Percentiles rank a stretch among this genome's conserved stretches.
Evolutionary conservation across 2,329 filamentous ascomycete genomes (phyloP).

Genomic region (Aspergillus fumigatus): DNA sequence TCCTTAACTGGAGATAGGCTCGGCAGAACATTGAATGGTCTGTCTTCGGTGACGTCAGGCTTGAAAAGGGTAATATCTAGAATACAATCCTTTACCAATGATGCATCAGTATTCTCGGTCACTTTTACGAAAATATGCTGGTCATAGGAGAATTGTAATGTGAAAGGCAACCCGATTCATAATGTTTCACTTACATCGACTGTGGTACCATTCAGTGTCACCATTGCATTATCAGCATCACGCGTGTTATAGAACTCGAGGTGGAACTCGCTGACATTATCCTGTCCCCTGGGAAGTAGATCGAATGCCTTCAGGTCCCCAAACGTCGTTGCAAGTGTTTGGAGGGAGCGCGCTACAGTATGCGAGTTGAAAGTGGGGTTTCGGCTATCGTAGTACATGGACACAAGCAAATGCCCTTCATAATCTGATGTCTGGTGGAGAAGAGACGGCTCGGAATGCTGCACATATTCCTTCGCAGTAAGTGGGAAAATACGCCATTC

Average conservation of each 20-base stretch:
- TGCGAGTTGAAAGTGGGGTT: constrained; percentile 23
- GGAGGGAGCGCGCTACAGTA: constrained; percentile 46
- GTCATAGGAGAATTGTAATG: neutral
- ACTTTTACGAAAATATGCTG: neutral
- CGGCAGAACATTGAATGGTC: constrained; percentile 7
- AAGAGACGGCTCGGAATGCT: constrained; percentile 28
- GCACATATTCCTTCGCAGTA: constrained; percentile 42
- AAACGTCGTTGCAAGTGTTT: constrained; percentile 33
- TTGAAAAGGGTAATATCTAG: constrained; percentile 27
- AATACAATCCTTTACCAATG: constrained; percentile 22
- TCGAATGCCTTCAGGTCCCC: constrained; percentile 37
- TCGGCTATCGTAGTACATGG: constrained; percentile 40
- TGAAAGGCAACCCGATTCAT: neutral
- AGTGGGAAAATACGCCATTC: constrained; percentile 49
- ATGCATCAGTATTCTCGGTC: neutral
- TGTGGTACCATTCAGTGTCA: constrained; percentile 31
- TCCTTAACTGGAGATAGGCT: constrained; percentile 16
- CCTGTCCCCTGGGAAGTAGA: constrained; percentile 22
- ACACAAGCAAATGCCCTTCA: constrained; percentile 54
- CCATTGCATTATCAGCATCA: constrained; percentile 32
- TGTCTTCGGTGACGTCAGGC: constrained; percentile 24
- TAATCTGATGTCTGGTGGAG: constrained; percentile 38
- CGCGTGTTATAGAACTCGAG: constrained; percentile 39
- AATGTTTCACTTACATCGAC: constrained; percentile 27
- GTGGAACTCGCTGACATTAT: constrained; percentile 32